A percentile compares a stretch with the other conserved stretches of the same genome.
Evolutionary conservation across 1,284 basidiomycete species (phyloP).

Genomic region (Cryptococcus sp.): DNA sequence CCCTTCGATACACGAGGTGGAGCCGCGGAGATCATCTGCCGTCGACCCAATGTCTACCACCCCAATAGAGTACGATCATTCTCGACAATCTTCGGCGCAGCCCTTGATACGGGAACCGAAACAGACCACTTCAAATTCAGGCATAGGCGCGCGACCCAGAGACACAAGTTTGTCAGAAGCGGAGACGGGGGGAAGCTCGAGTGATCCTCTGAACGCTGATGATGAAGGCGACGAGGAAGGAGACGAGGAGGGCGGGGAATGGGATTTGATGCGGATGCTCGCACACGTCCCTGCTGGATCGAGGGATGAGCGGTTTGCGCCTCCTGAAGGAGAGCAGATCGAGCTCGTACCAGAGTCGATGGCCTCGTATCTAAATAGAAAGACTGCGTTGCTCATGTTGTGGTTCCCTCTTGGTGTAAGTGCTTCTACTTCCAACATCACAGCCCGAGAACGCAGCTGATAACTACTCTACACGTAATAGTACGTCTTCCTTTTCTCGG

Average conservation of each 20-base stretch:
- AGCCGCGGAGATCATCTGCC: too few relatives aligned
- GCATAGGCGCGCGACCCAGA: too few relatives aligned
- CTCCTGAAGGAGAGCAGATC: constrained; percentile 30
- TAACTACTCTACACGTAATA: constrained; percentile 10
- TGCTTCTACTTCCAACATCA: constrained; percentile 5
- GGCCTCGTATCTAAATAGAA: constrained; percentile 53
- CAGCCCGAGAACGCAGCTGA: neutral
- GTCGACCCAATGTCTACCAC: too few relatives aligned
- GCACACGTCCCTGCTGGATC: constrained; percentile 24
- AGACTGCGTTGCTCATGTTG: constrained; percentile 52
- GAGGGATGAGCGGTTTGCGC: constrained; percentile 26
- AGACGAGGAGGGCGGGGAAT: constrained; percentile 36
- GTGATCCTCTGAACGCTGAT: too few relatives aligned
- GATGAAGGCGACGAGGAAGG: constrained; percentile 13
- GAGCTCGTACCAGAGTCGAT: constrained; percentile 51
- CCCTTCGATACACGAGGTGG: too few relatives aligned
- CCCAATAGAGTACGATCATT: too few relatives aligned
- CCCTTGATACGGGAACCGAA: too few relatives aligned
- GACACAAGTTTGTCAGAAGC: too few relatives aligned
- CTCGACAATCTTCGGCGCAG: too few relatives aligned
- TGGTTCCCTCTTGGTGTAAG: constrained; percentile 53
- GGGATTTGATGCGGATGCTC: constrained; percentile 46
- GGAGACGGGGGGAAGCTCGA: too few relatives aligned
- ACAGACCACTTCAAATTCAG: too few relatives aligned
- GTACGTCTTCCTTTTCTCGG: constrained; percentile 52